Conservation (phyloP, 768 basidiomycete species). For the Russula brevipes region DNA sequence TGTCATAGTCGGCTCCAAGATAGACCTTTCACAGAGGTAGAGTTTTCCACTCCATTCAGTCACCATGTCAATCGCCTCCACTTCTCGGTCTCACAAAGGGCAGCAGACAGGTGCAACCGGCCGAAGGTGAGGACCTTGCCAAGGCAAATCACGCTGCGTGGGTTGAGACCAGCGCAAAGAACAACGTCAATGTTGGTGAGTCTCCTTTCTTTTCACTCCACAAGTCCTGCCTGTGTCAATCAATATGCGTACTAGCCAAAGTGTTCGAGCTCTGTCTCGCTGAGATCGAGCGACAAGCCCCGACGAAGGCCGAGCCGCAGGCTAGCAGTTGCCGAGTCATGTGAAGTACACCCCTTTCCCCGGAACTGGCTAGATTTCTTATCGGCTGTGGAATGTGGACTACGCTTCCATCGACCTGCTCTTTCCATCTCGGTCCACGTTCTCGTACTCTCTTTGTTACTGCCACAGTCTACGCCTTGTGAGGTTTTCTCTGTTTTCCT, state of each 20-base stretch:
- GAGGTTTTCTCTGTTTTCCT: slow-evolving; percentile 7
- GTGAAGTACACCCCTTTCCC: slow-evolving; percentile 34
- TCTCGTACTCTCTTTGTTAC: slow-evolving; percentile 6
- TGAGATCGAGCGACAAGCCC: slow-evolving; percentile 75
- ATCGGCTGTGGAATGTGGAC: slow-evolving; percentile 7
- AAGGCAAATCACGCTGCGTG: slow-evolving; percentile 67
- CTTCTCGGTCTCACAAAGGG: slow-evolving; percentile 19
- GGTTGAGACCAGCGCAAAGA: slow-evolving; percentile 86
- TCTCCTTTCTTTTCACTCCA: slow-evolving; percentile 27
- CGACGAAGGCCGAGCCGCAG: slow-evolving; percentile 41
- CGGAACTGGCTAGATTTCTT: slow-evolving; percentile 10
- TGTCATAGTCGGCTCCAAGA: slow-evolving; percentile 91
- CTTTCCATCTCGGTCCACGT: slow-evolving; percentile 4
- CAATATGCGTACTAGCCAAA: slow-evolving; percentile 45
- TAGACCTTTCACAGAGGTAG: slow-evolving; percentile 72
- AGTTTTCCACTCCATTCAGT: slow-evolving; percentile 28
- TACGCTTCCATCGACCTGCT: slow-evolving; percentile 8
- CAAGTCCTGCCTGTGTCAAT: slow-evolving; percentile 6
- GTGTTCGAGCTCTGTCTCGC: slow-evolving; percentile 81
- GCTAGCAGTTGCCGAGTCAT: slow-evolving; percentile 49
- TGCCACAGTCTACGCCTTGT: slow-evolving; percentile 12
- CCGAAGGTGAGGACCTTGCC: slow-evolving; percentile 75
- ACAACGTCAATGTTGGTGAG: slow-evolving; percentile 83
- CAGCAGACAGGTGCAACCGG: slow-evolving; percentile 66
- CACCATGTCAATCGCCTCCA: slow-evolving; percentile 1